Evolutionary conservation across 1,284 basidiomycete species (phyloP).

Genomic region (Coniophora puteana): DNA sequence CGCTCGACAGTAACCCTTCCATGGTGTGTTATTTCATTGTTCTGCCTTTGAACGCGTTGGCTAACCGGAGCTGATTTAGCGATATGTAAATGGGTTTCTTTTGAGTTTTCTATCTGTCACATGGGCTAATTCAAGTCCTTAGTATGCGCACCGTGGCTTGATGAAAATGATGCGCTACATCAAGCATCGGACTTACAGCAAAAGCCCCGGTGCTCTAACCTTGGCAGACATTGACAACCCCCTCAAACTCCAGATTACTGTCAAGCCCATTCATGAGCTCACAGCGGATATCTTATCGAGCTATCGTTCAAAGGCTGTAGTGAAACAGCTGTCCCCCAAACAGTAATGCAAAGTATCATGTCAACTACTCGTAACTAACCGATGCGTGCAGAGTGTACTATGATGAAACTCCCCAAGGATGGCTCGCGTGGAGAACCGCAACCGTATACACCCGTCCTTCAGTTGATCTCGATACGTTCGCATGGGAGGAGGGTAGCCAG

Average conservation of each 20-base stretch:
- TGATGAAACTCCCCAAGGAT: slow-evolving; percentile 56
- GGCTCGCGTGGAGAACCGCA: slow-evolving; percentile 47
- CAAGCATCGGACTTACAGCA: slow-evolving; percentile 76
- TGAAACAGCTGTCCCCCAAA: slow-evolving; percentile 24
- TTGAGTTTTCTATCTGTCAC: slow-evolving; percentile 24
- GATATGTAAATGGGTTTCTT: slow-evolving; percentile 8
- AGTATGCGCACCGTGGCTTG: slow-evolving; percentile 69
- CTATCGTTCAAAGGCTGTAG: slow-evolving; percentile 40
- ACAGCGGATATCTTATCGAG: slow-evolving; percentile 52
- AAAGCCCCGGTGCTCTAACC: slow-evolving; percentile 53
- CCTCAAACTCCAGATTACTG: slow-evolving; percentile 47
- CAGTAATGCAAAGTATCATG: slow-evolving; percentile 37
- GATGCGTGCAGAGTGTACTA: slow-evolving; percentile 36
- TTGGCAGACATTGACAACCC: slow-evolving; percentile 54
- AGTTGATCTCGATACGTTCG: slow-evolving; percentile 44
- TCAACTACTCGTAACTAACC: background rate
- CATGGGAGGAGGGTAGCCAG: slow-evolving; percentile 50
- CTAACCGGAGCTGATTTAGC: slow-evolving; percentile 3
- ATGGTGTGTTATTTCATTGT: slow-evolving; percentile 41
- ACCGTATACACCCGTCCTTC: slow-evolving; percentile 46
- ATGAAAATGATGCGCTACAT: slow-evolving; percentile 67
- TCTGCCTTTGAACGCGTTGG: slow-evolving; percentile 1
- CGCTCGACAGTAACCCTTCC: slow-evolving; percentile 57
- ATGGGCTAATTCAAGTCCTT: slow-evolving; percentile 6
- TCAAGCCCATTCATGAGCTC: slow-evolving; percentile 53